Base-by-base conservation (phyloP, 257 asterid species). In the Agastache rugosa region DNA sequence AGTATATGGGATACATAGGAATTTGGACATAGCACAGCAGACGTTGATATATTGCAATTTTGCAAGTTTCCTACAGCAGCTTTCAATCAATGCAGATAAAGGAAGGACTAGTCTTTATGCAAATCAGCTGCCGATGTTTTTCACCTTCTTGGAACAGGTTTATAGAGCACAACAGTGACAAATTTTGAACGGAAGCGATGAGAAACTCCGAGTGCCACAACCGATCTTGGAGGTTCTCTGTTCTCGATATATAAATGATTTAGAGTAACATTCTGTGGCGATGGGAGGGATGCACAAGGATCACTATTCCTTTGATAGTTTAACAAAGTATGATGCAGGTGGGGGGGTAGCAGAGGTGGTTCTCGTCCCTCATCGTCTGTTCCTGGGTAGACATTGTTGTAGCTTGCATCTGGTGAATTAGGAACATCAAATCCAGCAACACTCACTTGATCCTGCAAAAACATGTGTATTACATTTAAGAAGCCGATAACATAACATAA, bases 221-320 rank as follows among this genome's bases (percentile, higher is more conserved):
- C 90, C 2, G 96, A 84, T 31, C 91, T 82, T 0, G 89, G 88
- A 29, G 88, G 56, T 71, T 82, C 96, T 75, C 86, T 81, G 83
- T 86, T 88, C 88, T 93, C 94, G 15, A 89, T 83, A 86, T 93
- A 93, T 64, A 93, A 96, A 86, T 93, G 98, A 63, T 93, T 93
- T 74, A 93, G 82, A 78, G 78, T 84, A 39, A 88, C 97, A 34
- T 87, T 87, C 73, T 88, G 90, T 1, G 94, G 96, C 51, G 77
- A 66, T 6, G 93, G 88, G 62, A 88, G 87, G 39, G 90, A 42
- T 35, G 69, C 81, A 54, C 80, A 74, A 22, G 83, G 82, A 54
- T 85, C 92, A 39, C 81, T 68, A 31, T 56, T 78, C 9, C 86
- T 82, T 15, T 85, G 83, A 58, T 76, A 84, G 86, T 90, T 87